These are phyloP conservation scores for Trichoderma simmonsii DNA, from an alignment of 2,329 filamentous ascomycete genomes.

Conservation along the genomic window DNA sequence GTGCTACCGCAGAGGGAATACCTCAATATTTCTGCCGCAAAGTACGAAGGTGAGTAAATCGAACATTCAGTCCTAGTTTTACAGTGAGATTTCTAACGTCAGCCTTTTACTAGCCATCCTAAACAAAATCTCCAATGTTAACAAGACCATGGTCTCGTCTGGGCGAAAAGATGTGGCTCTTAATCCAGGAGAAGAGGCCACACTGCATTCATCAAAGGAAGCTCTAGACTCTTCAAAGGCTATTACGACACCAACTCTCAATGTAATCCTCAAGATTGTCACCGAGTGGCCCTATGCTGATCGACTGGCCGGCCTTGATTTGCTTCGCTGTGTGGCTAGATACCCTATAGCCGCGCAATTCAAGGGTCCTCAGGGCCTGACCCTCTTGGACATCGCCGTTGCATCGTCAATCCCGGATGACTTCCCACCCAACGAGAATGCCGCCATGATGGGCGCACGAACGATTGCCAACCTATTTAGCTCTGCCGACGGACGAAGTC, in stretches of 20 bases:
- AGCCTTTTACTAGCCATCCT: constrained; percentile 56
- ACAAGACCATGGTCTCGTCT: constrained; percentile 66
- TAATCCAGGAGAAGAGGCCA: constrained; percentile 66
- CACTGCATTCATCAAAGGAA: constrained; percentile 58
- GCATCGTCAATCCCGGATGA: constrained; percentile 44
- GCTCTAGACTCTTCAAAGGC: constrained; percentile 60
- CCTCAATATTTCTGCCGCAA: constrained; percentile 71
- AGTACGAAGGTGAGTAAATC: constrained; percentile 51
- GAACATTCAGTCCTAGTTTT: neutral
- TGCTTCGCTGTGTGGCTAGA: constrained; percentile 78
- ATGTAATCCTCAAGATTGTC: constrained; percentile 67
- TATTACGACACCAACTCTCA: constrained; percentile 50
- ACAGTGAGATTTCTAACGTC: neutral
- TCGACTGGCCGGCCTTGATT: constrained; percentile 78
- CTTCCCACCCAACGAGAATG: constrained; percentile 67
- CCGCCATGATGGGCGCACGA: constrained; percentile 81
- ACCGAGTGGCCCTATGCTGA: constrained; percentile 78
- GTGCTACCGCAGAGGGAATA: constrained; percentile 77
- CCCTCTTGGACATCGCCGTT: constrained; percentile 57
- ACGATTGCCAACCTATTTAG: constrained; percentile 81
- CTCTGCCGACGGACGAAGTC: constrained; percentile 65
- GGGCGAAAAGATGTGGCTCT: constrained; percentile 72
- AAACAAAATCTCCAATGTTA: constrained; percentile 74
- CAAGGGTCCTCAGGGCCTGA: constrained; percentile 49
- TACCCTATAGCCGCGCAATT: constrained; percentile 64